Percentiles rank a stretch among this genome's conserved stretches.
phyloP scores from a whole-genome alignment of 306 rosid species.

The Vachellia collinsii region DNA sequence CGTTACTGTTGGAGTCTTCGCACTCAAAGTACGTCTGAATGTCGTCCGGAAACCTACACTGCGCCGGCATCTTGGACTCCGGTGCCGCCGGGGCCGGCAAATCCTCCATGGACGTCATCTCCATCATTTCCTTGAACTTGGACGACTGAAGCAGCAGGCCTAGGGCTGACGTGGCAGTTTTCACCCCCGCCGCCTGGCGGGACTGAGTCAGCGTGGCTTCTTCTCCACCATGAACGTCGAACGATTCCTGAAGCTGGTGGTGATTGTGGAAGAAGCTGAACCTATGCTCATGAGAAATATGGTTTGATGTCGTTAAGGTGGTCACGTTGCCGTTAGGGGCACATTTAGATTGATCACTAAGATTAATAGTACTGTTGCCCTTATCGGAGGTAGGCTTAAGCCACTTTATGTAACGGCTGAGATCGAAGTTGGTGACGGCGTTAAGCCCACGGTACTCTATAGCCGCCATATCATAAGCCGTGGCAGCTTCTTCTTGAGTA shows the following conservation, averaged over 20 bases:
- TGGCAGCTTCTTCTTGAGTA: constrained; percentile 97
- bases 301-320: constrained; percentile 25
- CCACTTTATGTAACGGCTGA: constrained; percentile 83
- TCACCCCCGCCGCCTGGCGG: neutral
- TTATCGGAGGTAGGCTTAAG: constrained; percentile 48
- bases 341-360: neutral
- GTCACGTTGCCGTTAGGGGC: constrained; percentile 9
- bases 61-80: constrained; percentile 44
- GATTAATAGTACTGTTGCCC: neutral
- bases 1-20: constrained; percentile 51
- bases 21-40: constrained; percentile 85
- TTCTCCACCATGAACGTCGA: constrained; percentile 1
- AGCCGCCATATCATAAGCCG: constrained; percentile 96
- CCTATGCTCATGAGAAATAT: constrained; percentile 36
- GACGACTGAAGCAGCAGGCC: constrained; percentile 74
- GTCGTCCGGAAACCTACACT: constrained; percentile 63
- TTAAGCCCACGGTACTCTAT: constrained; percentile 92
- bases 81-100: constrained; percentile 39
- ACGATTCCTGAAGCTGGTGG: constrained; percentile 20
- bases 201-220: constrained; percentile 20
- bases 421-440: constrained; percentile 92
- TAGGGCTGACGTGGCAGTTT: constrained; percentile 62
- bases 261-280: constrained; percentile 25
- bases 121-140: constrained; percentile 81
- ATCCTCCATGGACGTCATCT: constrained; percentile 52